Evolutionary conservation across 2,329 filamentous ascomycete species (phyloP).

Genomic region (Lomentospora prolificans): DNA sequence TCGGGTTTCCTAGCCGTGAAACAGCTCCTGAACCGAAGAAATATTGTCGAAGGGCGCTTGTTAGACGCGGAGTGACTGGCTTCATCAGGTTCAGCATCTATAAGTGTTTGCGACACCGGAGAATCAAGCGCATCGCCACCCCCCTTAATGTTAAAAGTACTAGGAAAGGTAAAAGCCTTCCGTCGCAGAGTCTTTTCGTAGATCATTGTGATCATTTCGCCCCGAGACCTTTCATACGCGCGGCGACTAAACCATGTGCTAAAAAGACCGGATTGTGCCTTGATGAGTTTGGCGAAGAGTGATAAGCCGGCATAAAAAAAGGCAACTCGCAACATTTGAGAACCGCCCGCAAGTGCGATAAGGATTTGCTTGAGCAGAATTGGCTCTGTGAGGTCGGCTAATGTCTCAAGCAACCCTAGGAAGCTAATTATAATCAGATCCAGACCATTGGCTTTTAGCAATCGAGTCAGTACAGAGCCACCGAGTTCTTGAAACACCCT

Average conservation of each 20-base stretch:
- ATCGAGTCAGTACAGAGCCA: constrained; percentile 60
- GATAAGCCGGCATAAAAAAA: constrained; percentile 51
- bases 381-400: constrained; percentile 46
- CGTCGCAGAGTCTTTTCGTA: constrained; percentile 67
- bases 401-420: constrained; percentile 55
- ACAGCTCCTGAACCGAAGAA: background rate
- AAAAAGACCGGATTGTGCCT: constrained; percentile 57
- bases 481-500: constrained; percentile 61
- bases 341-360: constrained; percentile 5
- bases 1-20: background rate
- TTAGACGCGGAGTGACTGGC: constrained; percentile 10
- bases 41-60: background rate
- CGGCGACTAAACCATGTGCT: constrained; percentile 75
- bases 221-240: constrained; percentile 72
- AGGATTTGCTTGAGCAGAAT: constrained; percentile 65
- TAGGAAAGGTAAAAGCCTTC: constrained; percentile 41
- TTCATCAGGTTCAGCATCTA: constrained; percentile 11
- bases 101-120: too few species aligned
- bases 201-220: constrained; percentile 76
- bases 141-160: constrained; percentile 12
- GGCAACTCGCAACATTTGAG: constrained; percentile 6
- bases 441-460: constrained; percentile 67
- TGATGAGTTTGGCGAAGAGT: constrained; percentile 49
- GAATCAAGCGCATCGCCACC: too few species aligned
- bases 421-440: constrained; percentile 61